Base-by-base conservation (phyloP, 106 monocot species). In the Dendrobium chrysotoxum region DNA sequence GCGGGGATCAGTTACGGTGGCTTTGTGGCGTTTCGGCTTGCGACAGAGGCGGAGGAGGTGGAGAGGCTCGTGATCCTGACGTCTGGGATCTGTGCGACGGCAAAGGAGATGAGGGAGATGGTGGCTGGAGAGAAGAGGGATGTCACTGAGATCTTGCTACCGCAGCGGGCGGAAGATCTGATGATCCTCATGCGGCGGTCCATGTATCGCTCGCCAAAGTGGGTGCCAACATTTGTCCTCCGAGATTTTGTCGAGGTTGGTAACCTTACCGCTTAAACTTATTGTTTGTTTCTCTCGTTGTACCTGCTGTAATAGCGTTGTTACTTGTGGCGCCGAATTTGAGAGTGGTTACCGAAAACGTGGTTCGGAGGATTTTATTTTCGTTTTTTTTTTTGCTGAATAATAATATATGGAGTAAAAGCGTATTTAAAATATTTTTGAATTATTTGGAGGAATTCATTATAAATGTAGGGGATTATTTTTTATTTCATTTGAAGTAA, bases 11-110 rank as follows among this genome's bases (percentile, higher is more conserved):
- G 91, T 71, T 91, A 91, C 80, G 91, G 91, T 0, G 91, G 91
- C 2, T 91, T 78, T 58, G 91, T 91, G 81, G 96, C 93, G 47
- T 96, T 82, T 79, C 74, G 87, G 44, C 28, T 91, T 83, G 96
- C 88, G 61, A 80, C 47, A 25, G 61, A 67, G 64, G 81, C 61
- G 45, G 91, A 58, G 80, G 79, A 40, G 40, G 74, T 89, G 72
- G 84, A 81, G 54, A 76, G 80, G 61, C 72, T 87, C 78, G 90
- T 92, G 75, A 70, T 94, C 15, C 42, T 86, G 75, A 85, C 89
- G 67, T 79, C 87, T 12, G 88, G 87, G 31, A 70, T 94, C 26
- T 38, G 84, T 26, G 50, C 79, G 18, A 78, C 64, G 65, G 71
- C 79, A 72, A 85, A 81, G 75, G 75, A 85, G 53, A 82, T 61